Evolutionary conservation across 2,329 filamentous ascomycete species (phyloP), one percentile per base, ranked within the genome.

Genomic region (Aspergillus neotritici): DNA sequence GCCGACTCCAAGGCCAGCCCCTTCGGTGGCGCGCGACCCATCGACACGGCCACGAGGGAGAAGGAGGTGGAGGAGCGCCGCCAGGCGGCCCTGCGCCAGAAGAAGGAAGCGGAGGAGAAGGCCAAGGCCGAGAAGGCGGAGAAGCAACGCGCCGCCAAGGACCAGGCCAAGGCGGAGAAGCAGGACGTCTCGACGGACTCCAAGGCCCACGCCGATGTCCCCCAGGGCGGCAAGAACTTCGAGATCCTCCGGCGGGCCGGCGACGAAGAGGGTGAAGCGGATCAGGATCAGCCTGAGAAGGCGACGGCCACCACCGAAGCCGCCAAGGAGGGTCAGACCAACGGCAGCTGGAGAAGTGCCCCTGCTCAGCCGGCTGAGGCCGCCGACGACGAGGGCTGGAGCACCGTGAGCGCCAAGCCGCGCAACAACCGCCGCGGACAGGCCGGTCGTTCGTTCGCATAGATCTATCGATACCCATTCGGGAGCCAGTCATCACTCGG

Each of bases 1-100:
- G 63, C 70, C 25, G 85, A 93, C 58, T 74, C 86, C 33, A 97
- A 96, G 74, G 79, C 89, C 17, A 97, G 85, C 67, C 89, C 89
- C 32, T 98, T 98, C 64, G 93, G 93, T 58, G 90, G 86, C 48
- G 93, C 93, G 44, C 83, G 86, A 50, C 93, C 93, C 43, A 95
- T 97, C 57, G 90, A 98, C 69, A 97, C 91, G 36, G 86, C 87
- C 35, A 79, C 89, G 11, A 83, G 87, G 53, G 91, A 97, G 72
- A 84, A 83, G 57, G 84, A 94, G 66, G 82, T 98, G 45, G 91
- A 94, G 60, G 88, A 95, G 71, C 94, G 88, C 77, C 79, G 86
- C 53, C 75, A 86, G 58, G 75, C 86, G 46, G 78, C 79, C 5
- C 51, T 89, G 17, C 82, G 82, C 51, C 83, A 93, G 67, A 94